These are phyloP conservation scores for Salvia splendens DNA, from an alignment of 257 asterid genomes.

Conservation along the genomic window DNA sequence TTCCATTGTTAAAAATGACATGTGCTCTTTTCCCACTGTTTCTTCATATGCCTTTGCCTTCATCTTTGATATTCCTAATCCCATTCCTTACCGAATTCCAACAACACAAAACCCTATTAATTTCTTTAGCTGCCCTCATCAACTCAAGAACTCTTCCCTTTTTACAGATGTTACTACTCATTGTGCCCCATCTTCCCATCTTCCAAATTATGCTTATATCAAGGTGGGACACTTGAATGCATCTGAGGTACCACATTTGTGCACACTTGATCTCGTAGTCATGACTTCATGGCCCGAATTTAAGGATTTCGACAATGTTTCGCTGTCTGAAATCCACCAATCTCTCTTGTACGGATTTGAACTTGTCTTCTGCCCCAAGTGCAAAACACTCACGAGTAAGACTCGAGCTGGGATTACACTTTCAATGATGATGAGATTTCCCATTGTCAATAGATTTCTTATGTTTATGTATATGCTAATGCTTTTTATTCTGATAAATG, in stretches of 20 bases:
- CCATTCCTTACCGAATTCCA: too few relatives aligned
- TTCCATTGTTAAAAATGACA: slow-evolving; percentile 11
- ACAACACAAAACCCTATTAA: not conserved
- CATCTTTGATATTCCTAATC: not conserved
- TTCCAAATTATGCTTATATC: not conserved
- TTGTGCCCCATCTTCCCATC: not conserved
- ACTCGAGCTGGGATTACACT: too few relatives aligned
- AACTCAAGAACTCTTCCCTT: slow-evolving; percentile 1
- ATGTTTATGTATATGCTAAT: not conserved
- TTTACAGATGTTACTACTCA: not conserved
- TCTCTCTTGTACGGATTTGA: slow-evolving; percentile 24
- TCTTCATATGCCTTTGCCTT: not conserved
- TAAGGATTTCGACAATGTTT: not conserved
- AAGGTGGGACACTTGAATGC: not conserved
- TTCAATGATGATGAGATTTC: too few relatives aligned
- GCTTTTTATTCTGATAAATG: not conserved
- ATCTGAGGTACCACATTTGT: not conserved
- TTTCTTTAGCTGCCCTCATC: slow-evolving; percentile 17
- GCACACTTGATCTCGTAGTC: not conserved
- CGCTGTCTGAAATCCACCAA: slow-evolving; percentile 2
- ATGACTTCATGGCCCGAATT: slow-evolving; percentile 17
- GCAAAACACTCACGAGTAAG: not conserved
- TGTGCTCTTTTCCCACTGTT: slow-evolving; percentile 20
- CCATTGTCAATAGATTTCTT: not conserved
- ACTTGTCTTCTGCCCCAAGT: not conserved